Evolutionary conservation across 768 basidiomycete species (phyloP), one percentile per base, ranked within the genome.

Genomic region (Crepidotus variabilis): DNA sequence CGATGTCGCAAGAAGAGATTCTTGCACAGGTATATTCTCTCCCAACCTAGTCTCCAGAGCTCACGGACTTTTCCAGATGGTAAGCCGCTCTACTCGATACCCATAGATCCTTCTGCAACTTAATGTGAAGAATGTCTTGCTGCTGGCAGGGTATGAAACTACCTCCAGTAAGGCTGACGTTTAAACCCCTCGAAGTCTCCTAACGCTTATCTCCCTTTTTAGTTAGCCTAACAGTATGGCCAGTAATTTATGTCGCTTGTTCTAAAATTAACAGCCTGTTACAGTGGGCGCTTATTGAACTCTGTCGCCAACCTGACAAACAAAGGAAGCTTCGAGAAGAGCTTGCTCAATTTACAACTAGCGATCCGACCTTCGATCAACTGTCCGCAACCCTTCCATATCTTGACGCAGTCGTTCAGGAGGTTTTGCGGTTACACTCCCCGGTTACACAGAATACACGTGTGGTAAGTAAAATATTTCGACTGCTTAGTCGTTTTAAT

Each of bases 241-340:
- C 35, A 11, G 13, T 22, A 32, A 1, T 20, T 49, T 32, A 28
- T 28, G 8, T 18, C 18, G 35, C 22, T 47, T 8, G 43, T 13
- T 10, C 39, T 20, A 16, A 35, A n/a, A 20, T 49, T n/a, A n/a
- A n/a, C 11, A 45, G 24, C 7, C 18, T 13, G 24, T 46, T 0
- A 8, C 21, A 80, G 79, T 86, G 84, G 82, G 79, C 82, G 2
- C 69, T 86, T 0, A 79, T 85, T 32, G 84, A 85, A 61, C 76
- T 86, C 1, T 72, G 72, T 6, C 72, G 67, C 34, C 66, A 79
- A 47, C 74, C 68, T 0, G 72, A 77, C 23, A 69, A 73, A 13
- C 85, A 86, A 63, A 60, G 66, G 8, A 78, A 72, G 47, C 67
- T 86, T 10, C 77, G 83, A 45, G 67, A 75, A 8, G 84, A 87